These are phyloP conservation scores for Lagenidium giganteum DNA, from an alignment of 352 stramenopile species.

Conservation along the genomic window DNA sequence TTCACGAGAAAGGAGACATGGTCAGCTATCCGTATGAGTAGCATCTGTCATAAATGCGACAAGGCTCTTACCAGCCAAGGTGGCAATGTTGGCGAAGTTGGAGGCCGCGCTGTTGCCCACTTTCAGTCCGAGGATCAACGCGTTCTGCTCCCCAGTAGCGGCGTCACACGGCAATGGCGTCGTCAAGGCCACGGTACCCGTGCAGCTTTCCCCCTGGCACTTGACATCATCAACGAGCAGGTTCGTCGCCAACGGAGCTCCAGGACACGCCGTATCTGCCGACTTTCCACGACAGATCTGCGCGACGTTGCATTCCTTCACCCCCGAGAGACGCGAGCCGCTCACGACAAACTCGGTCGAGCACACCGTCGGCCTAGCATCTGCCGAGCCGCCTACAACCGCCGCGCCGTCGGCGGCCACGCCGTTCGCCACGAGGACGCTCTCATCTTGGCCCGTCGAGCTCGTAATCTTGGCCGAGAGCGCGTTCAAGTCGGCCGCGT, in stretches of 20 bases:
- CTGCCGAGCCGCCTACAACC: conserved; percentile 15
- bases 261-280: conserved; percentile 38
- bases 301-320: conserved; percentile 49
- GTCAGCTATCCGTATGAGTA: not conserved
- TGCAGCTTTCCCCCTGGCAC: conserved; percentile 40
- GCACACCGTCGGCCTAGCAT: conserved; percentile 39
- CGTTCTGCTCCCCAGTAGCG: conserved; percentile 17
- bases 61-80: conserved; percentile 29
- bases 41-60: not conserved
- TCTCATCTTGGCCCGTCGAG: conserved; percentile 24
- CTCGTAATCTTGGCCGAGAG: conserved; percentile 45
- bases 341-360: conserved; percentile 33
- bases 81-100: conserved; percentile 37
- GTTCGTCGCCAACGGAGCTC: conserved; percentile 26
- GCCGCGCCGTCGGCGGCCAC: conserved; percentile 25
- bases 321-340: conserved; percentile 42
- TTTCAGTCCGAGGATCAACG: conserved; percentile 43
- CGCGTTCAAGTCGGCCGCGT: conserved; percentile 25
- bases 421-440: conserved; percentile 42
- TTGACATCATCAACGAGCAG: conserved; percentile 30
- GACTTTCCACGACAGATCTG: conserved; percentile 45
- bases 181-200: conserved; percentile 36
- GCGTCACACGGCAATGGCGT: conserved; percentile 44
- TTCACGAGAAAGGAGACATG: not conserved
- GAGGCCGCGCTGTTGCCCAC: conserved; percentile 46